Evolutionary conservation across 495 filamentous ascomycete genomes (phyloP), one percentile per base, ranked within the genome.

Genomic region (Aspergillus sclerotioniger): DNA sequence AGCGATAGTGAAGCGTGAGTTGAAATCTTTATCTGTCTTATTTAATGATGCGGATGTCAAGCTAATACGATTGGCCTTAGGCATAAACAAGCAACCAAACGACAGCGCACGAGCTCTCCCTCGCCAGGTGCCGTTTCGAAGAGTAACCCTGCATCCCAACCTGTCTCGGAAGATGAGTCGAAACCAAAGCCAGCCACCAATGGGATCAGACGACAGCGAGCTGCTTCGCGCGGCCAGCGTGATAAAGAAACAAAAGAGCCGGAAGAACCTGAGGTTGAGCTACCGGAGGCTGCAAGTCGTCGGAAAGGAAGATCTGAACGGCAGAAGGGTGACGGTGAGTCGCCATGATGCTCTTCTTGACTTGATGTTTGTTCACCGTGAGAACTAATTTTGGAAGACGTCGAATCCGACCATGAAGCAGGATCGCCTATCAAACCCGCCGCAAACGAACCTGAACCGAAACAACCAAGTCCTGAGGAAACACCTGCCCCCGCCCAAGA

Each of bases 1-100:
- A 95, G 92, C 68, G 92, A 93, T 57, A 95, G 90, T 65, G 92
- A 97, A 79, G 89, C 92, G 94, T 98, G 79, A 70, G 90, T 81
- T 51, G 10, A 19, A 28, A 12, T 3, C 9, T 15, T 55, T 53
- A 57, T 28, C 58, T 56, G 1, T n/a, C 16, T 8, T 10, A 7
- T 39, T 1, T 8, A 16, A 51, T 28, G 17, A 32, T 8, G 49
- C 52, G 53, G 41, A 53, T 51, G 25, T 6, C 15, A 55, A 28
- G 46, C 67, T 75, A 61, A 75, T 60, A 29, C 28, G 10, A 54
- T 43, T n/a, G 1, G 12, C 6, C 49, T 46, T 62, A 86, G 83
- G 21, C 73, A 72, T 52, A 84, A 82, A 61, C 76, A 83, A 64
- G 74, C 78, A 20, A 61, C 75, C n/a, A 86, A 86, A 65, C 80